Conservation (phyloP, 2,329 filamentous ascomycete species). For the Colletotrichum gloeosporioides region DNA sequence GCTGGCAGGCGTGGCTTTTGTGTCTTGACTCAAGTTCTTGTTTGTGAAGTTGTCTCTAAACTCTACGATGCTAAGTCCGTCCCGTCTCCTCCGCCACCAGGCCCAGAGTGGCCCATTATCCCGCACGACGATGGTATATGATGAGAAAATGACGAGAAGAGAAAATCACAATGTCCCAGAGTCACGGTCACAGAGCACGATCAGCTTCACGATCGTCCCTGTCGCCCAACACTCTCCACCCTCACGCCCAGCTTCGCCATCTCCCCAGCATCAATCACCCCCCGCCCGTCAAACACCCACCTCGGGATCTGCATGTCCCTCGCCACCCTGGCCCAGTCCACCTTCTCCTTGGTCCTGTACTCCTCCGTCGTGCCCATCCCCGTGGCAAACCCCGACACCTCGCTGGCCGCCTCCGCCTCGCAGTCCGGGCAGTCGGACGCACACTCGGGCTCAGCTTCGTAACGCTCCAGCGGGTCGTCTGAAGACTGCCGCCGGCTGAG, state of each 20-base stretch:
- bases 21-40: neutral
- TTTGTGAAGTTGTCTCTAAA: neutral
- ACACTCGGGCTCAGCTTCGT: constrained; percentile 51
- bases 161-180: neutral
- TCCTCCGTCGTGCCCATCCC: constrained; percentile 48
- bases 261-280: constrained; percentile 53
- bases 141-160: neutral
- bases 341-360: constrained; percentile 50
- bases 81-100: neutral
- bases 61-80: neutral
- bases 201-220: constrained; percentile 25
- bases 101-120: neutral
- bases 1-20: neutral
- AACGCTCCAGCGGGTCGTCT: constrained; percentile 49
- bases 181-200: neutral
- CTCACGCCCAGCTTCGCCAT: constrained; percentile 56
- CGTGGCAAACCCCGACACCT: constrained; percentile 41
- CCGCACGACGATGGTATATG: neutral
- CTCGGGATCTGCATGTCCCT: constrained; percentile 56
- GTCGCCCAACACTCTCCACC: constrained; percentile 58
- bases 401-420: constrained; percentile 42
- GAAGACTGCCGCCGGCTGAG: constrained; percentile 31
- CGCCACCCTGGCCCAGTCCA: constrained; percentile 59
- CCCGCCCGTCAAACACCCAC: constrained; percentile 64
- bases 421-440: constrained; percentile 56